Base-by-base conservation (phyloP, 2,329 filamentous ascomycete genomes). In the Fusarium sublunatum region DNA sequence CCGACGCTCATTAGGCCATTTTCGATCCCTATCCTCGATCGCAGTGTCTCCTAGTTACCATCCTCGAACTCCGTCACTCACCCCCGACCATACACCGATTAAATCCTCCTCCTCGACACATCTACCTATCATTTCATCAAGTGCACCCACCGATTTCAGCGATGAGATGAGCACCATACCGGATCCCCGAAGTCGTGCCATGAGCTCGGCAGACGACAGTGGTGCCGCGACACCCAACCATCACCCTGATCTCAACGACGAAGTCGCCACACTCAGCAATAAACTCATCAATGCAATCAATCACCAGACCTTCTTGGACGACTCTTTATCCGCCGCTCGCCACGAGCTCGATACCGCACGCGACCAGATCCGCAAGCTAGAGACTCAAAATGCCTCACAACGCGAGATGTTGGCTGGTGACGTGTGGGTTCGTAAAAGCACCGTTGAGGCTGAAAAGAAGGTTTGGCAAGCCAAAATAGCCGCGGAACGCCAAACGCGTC, bases 211-310 rank as follows among this genome's bases (percentile, higher is more conserved):
- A 7, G 74, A 73, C 44, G 77, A 78, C 31, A 67, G 73, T 41
- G 65, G 71, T 34, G 60, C 72, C 56, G 57, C 70, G 36, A 71
- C 70, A 39, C 74, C 77, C 2, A 70, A 72, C 7, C 82, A 80
- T 40, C 83, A 86, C 59, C 83, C 84, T 6, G 86, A 86, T 53
- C 77, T 88, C 22, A 83, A 83, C 64, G 81, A 85, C 55, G 95
- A 98, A 77, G 92, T 99, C 26, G 91, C 94, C 7, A 88, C 91
- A 7, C 82, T 99, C 29, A 98, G 93, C 78, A 94, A 93, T 44
- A 99, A 99, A 77, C 87, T 99, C 63, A 94, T 99, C 70, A 94
- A 95, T 73, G 94, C 95, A 40, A 97, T 99, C 78, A 99, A 99
- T 74, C 91, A 96, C 76, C 93, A 97, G 77, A 97, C 93, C 7